Evolutionary conservation across 306 rosid genomes (phyloP).

Genomic region (Elaeagnus macrophylla): DNA sequence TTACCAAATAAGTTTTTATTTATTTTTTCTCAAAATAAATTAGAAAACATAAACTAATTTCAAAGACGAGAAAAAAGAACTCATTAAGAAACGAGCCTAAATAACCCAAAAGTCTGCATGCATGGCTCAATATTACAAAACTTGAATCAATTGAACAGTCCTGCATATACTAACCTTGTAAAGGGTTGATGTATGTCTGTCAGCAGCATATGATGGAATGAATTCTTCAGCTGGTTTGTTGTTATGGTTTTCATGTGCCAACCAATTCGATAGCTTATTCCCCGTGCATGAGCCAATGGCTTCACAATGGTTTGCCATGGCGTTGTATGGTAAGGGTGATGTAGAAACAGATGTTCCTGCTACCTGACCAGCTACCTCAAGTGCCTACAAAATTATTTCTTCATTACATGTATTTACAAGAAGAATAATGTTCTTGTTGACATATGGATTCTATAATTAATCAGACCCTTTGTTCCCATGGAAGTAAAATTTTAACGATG

Average conservation of each 20-base stretch:
- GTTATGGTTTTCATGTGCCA: slow-evolving; percentile 58
- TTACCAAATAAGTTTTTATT: too few relatives aligned
- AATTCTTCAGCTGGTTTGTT: slow-evolving; percentile 32
- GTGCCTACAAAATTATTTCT: slow-evolving; percentile 43
- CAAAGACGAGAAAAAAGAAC: too few relatives aligned
- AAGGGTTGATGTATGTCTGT: slow-evolving; percentile 25
- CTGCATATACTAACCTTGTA: slow-evolving; percentile 34
- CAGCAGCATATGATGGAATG: slow-evolving; percentile 23
- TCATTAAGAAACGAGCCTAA: background rate
- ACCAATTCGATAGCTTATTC: slow-evolving; percentile 85
- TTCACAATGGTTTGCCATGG: slow-evolving; percentile 94
- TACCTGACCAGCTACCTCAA: slow-evolving; percentile 93
- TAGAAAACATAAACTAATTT: too few relatives aligned
- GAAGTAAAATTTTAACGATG: too few relatives aligned
- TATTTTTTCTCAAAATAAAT: too few relatives aligned
- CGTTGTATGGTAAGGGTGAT: slow-evolving; percentile 78
- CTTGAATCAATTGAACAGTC: too few relatives aligned
- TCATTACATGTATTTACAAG: background rate
- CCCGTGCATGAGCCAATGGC: slow-evolving; percentile 82
- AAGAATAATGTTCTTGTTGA: too few relatives aligned
- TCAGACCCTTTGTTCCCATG: too few relatives aligned
- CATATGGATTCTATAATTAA: background rate
- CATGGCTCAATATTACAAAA: too few relatives aligned
- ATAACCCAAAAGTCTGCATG: background rate
- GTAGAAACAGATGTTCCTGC: slow-evolving; percentile 72